Evolutionary conservation across 108 stramenopile species (phyloP).

Genomic region (Skeletonema costatum): DNA sequence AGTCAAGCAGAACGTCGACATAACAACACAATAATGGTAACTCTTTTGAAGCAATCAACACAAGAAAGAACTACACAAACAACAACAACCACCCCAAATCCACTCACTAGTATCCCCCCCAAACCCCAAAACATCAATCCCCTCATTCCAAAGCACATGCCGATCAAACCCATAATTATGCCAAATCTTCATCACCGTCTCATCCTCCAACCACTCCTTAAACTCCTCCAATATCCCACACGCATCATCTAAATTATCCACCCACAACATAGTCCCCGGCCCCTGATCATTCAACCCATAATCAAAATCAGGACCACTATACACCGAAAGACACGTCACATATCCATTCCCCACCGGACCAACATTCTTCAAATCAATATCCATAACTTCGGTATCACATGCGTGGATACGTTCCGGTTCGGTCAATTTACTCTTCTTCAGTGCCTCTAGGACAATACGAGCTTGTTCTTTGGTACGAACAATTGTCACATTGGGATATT

Average conservation of each 20-base stretch:
- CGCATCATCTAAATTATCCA: constrained; percentile 91
- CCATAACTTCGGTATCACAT: constrained; percentile 98
- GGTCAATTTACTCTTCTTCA: constrained; percentile 34
- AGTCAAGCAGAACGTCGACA: not conserved
- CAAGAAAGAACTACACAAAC: not conserved
- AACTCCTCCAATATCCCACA: constrained; percentile 88
- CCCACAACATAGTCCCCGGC: constrained; percentile 82
- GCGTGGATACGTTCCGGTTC: constrained; percentile 73
- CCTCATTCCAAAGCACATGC: constrained; percentile 96
- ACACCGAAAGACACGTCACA: constrained; percentile 94
- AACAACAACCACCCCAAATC: not conserved
- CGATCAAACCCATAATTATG: constrained; percentile 99
- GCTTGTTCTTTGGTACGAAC: constrained; percentile 81
- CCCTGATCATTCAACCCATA: constrained; percentile 64
- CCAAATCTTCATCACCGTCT: constrained; percentile 86
- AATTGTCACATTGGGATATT: constrained; percentile 48
- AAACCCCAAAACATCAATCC: constrained; percentile 86
- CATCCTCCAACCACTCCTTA: constrained; percentile 83
- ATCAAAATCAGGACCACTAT: constrained; percentile 90
- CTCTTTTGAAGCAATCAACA: too few species aligned
- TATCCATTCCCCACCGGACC: constrained; percentile 97
- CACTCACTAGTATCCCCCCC: constrained; percentile 89
- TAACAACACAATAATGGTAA: too few species aligned
- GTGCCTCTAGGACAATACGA: constrained; percentile 53
- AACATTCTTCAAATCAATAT: constrained; percentile 83